These are phyloP conservation scores for Herpetomonas tarakana DNA, from an alignment of 208 protist species.

Conservation along the genomic window DNA sequence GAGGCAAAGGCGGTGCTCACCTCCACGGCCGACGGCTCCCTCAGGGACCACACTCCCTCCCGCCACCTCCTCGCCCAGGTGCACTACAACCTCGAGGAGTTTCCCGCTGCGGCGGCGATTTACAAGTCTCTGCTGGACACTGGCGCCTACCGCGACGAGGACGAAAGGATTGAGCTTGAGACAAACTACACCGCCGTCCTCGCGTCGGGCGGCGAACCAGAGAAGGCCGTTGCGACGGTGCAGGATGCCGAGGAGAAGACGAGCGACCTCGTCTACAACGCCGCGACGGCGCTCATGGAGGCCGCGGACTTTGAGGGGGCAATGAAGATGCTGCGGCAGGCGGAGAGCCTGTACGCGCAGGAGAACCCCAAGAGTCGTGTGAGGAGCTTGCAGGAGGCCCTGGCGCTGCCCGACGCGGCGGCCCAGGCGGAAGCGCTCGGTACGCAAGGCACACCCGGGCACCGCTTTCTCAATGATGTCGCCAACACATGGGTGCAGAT, in stretches of 20 bases:
- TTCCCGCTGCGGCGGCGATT: constrained; percentile 48
- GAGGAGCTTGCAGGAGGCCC: constrained; percentile 47
- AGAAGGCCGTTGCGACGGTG: constrained; percentile 39
- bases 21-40: not conserved
- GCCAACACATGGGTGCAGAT: constrained; percentile 79
- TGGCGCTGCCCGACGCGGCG: constrained; percentile 24
- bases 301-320: constrained; percentile 46
- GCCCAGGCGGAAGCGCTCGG: constrained; percentile 19
- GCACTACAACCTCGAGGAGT: constrained; percentile 83
- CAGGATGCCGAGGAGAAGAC: constrained; percentile 61
- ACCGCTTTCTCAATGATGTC: constrained; percentile 78
- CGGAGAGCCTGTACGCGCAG: constrained; percentile 48
- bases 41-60: constrained; percentile 30
- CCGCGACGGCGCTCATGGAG: constrained; percentile 66
- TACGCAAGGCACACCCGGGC: constrained; percentile 34
- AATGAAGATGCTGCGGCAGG: constrained; percentile 52
- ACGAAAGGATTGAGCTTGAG: constrained; percentile 67
- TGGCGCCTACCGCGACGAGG: constrained; percentile 53
- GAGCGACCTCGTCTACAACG: constrained; percentile 76
- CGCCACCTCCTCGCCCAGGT: constrained; percentile 77
- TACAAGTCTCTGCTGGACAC: constrained; percentile 57
- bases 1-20: constrained; percentile 49
- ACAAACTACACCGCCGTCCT: constrained; percentile 78
- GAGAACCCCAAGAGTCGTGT: constrained; percentile 44
- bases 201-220: constrained; percentile 20